phyloP scores from a whole-genome alignment of 1,284 basidiomycete species.

The Paramarasmius palmivorus region DNA sequence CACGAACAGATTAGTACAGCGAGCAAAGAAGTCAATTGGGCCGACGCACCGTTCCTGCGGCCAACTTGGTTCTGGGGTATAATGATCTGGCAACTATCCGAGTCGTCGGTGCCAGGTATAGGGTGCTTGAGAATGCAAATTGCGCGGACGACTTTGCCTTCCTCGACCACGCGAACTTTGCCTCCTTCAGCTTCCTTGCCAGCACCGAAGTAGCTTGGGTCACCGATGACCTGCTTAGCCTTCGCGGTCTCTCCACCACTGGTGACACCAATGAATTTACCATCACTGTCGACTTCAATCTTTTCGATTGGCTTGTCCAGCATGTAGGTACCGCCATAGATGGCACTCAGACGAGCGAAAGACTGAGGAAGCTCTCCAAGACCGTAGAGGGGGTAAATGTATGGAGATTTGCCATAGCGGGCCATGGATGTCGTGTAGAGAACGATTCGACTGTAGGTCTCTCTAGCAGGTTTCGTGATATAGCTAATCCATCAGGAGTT shows the following conservation, averaged over 20 bases:
- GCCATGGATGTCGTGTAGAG: constrained; percentile 99
- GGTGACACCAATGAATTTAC: constrained; percentile 93
- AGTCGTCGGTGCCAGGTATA: constrained; percentile 95
- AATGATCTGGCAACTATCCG: constrained; percentile 96
- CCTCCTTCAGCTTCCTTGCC: constrained; percentile 62
- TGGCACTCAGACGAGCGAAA: constrained; percentile 96
- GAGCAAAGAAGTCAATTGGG: background rate
- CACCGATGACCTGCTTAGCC: constrained; percentile 97
- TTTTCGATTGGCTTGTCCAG: constrained; percentile 94
- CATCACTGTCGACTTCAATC: constrained; percentile 84
- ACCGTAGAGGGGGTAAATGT: constrained; percentile 99
- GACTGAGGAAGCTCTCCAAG: constrained; percentile 99
- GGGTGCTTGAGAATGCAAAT: constrained; percentile 99
- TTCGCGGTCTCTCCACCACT: constrained; percentile 92
- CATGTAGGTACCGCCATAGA: constrained; percentile 99
- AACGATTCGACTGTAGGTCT: constrained; percentile 93
- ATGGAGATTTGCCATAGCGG: constrained; percentile 98
- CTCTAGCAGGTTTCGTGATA: constrained; percentile 88
- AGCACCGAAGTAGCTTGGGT: constrained; percentile 95
- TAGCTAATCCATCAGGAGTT: constrained; percentile 63
- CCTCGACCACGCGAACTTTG: constrained; percentile 87
- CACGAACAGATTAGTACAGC: constrained; percentile 11
- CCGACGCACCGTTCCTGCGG: constrained; percentile 83
- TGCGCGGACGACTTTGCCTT: constrained; percentile 93
- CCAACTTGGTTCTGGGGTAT: constrained; percentile 99